Base-by-base conservation (phyloP, 2,329 filamentous ascomycete genomes). In the Plenodomus tracheiphilus region DNA sequence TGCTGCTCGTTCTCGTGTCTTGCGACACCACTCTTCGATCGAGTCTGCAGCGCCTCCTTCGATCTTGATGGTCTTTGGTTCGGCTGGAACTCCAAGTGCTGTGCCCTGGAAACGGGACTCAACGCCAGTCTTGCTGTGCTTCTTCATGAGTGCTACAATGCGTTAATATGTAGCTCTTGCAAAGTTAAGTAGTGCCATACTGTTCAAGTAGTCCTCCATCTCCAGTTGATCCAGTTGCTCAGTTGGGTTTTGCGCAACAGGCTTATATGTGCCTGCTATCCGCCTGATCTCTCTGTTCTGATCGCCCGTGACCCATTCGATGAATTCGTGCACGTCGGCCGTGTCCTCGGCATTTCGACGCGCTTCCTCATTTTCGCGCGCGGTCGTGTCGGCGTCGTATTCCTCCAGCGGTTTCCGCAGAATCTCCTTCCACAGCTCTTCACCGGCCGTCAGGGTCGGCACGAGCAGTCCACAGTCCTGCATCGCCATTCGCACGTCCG, bases 51-150 rank as follows among this genome's bases (percentile, higher is more conserved):
- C 79, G 17, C 89, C 89, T 37, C 92, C 92, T 69, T 96, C 91
- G 43, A 96, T 86, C 43, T 86, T 78, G 21, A 96, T 77, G 7
- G 87, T 82, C 64, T 84, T 84, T 47, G 86, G 82, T 58, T 96
- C 90, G 41, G 81, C 81, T 38, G 81, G 78, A 57, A 86, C 86
- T 3, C 93, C 93, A 10, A 97, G 78, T 0, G 94, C 82, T 0
- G 93, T 96, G 22, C 90, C 91, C 59, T 87, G 84, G 70, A 91
- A 96, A 64, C 93, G 87, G 9, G 87, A 86, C 65, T 96, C 91
- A 64, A 95, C 91, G 54, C 88, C 89, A 1, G 88, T 89, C 62
- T 94, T 95, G 75, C 87, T 91, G 71, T 96, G 89, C 68, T 95
- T 96, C 75, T 92, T 94, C 74, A 96, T 97, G 36, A 97, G 77